Base-by-base conservation (phyloP, 345 rosid species). In the Lepidium africanum region DNA sequence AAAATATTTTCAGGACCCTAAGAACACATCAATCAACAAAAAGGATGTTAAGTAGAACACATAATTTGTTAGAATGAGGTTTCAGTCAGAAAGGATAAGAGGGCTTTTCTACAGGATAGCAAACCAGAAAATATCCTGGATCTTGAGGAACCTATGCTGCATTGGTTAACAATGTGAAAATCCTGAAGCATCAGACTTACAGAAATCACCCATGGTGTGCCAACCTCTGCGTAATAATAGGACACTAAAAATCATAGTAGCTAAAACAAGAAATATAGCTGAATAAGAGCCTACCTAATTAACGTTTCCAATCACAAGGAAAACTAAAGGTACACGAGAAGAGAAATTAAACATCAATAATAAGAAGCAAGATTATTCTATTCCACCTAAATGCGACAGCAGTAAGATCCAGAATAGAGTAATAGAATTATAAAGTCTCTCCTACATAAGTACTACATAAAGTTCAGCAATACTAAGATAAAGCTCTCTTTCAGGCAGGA, bases 401-500 rank as follows among this genome's bases (percentile, higher is more conserved):
- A 54, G 30, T 54, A 68, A 68, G 59, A 41, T 69, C 70, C 70
- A 61, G 0, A 61, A 74, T 61, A 61, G 33, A 74, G 59, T 17
- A 75, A 17, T 69, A 47, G 63, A 61, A 67, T 60, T 47, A 75
- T 68, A 54, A 69, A 55, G 78, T 68, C 74, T 54, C 65, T 54
- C 74, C 78, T 69, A 75, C 65, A 74, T 59, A 74, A 74, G 55
- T 59, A 73, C 72, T 59, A 74, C 37, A 75, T 69, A 69, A 10
- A 69, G 74, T 75, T 83, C 80, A 78, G 64, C 54, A 80, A 74
- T 61, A 81, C 37, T 73, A 53, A 78, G 71, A 79, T 64, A 67
- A 63, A 77, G 81, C 73, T 70, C 79, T 86, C 81, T 85, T 84
- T 80, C 86, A 83, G 71, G 69, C 70, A 79, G 43, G 83, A 69